Base-by-base conservation (phyloP, 1,284 basidiomycete species). In the Lentinula novae-zelandiae region DNA sequence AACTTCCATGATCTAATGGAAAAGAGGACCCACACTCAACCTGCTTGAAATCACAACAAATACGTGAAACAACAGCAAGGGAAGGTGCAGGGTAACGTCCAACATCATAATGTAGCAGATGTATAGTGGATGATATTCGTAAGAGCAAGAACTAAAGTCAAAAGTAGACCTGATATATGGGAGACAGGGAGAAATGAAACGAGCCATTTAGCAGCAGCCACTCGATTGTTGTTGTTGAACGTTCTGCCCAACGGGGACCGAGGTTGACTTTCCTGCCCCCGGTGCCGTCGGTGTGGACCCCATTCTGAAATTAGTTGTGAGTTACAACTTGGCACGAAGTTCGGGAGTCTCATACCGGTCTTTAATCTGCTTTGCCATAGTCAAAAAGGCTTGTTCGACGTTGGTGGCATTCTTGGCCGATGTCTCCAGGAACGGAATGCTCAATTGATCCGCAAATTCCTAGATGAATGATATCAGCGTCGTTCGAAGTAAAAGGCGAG, bases 371-470 rank as follows among this genome's bases (percentile, higher is more conserved):
- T 97, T 97, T 17, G 96, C 96, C 89, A 99, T 95, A 62, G 95
- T 96, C 85, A 99, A 88, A 87, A 99, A 99, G 17, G 97, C 97
- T 75, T 99, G 95, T 76, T 99, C 97, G 65, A 99, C 97, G 71
- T 98, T 98, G 64, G 95, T 94, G 57, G 96, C 95, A 71, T 95
- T 95, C 92, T 99, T 99, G 58, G 97, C 97, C 13, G 95, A 98
- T 15, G 97, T 99, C 82, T 99, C 97, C 71, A 99, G 84, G 91
- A 98, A 99, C 36, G 93, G 92, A 66, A 99, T 95, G 68, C 84
- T 85, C 63, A 99, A 82, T 74, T 98, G 95, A 73, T 98, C 94
- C 57, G 97, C 95, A 68, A 99, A 95, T 81, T 97, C 95, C 89
- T 95, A 70, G 38, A 52, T 51, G 52, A 58, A 54, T 56, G 61